A percentile compares a stretch with the other conserved stretches of the same genome.
These are phyloP conservation scores for Basidiobolus meristosporus DNA, from an alignment of 371 early-diverging fungal genomes.

Conservation along the genomic window DNA sequence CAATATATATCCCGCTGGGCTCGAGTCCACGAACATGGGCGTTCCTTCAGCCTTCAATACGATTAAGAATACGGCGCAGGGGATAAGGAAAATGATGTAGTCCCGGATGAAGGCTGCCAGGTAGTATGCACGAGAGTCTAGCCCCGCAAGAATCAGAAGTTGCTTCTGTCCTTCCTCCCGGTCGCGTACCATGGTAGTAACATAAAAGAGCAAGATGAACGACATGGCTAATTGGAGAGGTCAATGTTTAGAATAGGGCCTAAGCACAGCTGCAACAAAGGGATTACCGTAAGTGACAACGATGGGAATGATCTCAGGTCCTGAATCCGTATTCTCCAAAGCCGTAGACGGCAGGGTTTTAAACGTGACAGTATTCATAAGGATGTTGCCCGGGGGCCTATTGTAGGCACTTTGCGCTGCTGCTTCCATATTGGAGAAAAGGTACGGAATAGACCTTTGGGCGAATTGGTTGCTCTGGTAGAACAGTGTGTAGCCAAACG, in stretches of 20 bases:
- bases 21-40: slow-evolving; percentile 10
- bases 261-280: not conserved
- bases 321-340: not conserved
- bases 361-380: not conserved
- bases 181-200: slow-evolving; percentile 9
- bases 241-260: too few relatives aligned
- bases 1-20: slow-evolving; percentile 9
- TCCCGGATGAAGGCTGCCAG: slow-evolving; percentile 10
- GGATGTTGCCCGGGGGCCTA: not conserved
- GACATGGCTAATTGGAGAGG: slow-evolving; percentile 10
- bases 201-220: slow-evolving; percentile 12
- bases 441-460: not conserved
- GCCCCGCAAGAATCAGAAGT: slow-evolving; percentile 12
- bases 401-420: not conserved
- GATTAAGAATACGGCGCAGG: slow-evolving; percentile 6
- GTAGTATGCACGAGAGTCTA: slow-evolving; percentile 11
- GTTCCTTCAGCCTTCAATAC: slow-evolving; percentile 6
- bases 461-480: not conserved
- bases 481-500: too few relatives aligned
- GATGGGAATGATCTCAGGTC: not conserved
- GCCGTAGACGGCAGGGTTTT: not conserved
- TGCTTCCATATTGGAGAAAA: not conserved
- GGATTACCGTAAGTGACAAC: not conserved
- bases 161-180: slow-evolving; percentile 11
- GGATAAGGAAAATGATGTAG: slow-evolving; percentile 8